Base-by-base conservation (phyloP, 2,329 filamentous ascomycete genomes). In the Fusarium nygamai region DNA sequence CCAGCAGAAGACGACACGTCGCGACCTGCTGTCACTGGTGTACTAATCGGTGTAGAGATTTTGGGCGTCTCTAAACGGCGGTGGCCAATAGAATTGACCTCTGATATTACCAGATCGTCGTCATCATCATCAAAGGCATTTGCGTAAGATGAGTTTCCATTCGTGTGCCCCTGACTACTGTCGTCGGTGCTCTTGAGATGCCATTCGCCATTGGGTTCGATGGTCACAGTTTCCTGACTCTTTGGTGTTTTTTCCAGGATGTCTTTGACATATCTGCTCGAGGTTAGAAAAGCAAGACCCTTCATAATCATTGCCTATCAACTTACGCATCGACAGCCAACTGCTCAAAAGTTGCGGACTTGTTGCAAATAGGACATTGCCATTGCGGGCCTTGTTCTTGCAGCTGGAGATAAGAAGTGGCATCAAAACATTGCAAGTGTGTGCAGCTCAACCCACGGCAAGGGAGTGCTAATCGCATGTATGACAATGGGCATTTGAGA, bases 381-480 rank as follows among this genome's bases (percentile, higher is more conserved):
- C 96, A 99, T 24, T 96, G 97, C 1, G 96, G 96, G 0, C 94
- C 96, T 85, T 99, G 96, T 81, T 98, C 95, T 81, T 98, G 96
- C 34, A 99, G 85, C 78, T 98, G 94, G 27, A 99, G 87, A 80
- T 98, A 99, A 5, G 94, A 97, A 7, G 91, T 92, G 7, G 93
- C 96, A 81, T 99, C 96, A 77, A 98, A 99, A 81, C 96, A 99
- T 80, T 97, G 94, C 33, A 96, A 93, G 81, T 99, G 96, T 7
- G 90, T 92, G 84, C 96, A 99, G 39, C 91, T 84, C 7, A 91
- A 88, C 8, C 94, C 94, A 39, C 96, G 92, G 76, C 94, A 94
- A 1, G 96, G 96, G 22, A 93, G 87, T 14, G 88, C 88, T 41
- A 99, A 92, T 68, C 95, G 89, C 81, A 95, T 90, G 41, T 94